phyloP scores from a whole-genome alignment of 768 basidiomycete genomes.

The Boletus tomentosulus region DNA sequence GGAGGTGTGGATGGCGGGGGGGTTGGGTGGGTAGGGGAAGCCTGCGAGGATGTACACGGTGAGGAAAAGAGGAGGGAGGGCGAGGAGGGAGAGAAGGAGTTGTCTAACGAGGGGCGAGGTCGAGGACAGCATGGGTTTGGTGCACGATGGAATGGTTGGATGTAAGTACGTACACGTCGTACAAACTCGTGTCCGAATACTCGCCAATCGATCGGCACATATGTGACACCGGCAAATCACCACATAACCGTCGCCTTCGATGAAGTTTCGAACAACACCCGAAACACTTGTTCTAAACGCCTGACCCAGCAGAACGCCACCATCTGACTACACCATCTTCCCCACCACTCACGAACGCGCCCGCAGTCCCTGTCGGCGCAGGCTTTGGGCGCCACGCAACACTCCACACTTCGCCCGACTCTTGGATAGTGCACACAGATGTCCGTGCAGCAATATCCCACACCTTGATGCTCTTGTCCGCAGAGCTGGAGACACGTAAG shows the following conservation, averaged over 20 bases:
- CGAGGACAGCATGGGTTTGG: conserved; percentile 9
- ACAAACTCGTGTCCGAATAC: conserved; percentile 1
- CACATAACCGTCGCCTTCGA: not conserved
- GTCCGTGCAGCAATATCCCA: conserved; percentile 79
- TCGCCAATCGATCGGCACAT: not conserved
- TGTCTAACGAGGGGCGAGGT: conserved; percentile 10
- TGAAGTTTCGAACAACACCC: not conserved
- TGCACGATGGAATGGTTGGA: not conserved
- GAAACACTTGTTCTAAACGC: conserved; percentile 11
- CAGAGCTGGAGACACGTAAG: conserved; percentile 47
- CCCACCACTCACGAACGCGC: conserved; percentile 67
- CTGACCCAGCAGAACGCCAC: conserved; percentile 70
- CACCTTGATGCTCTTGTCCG: conserved; percentile 81
- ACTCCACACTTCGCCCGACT: conserved; percentile 79
- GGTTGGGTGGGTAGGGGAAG: conserved; percentile 58
- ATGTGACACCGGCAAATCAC: not conserved
- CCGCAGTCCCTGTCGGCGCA: conserved; percentile 49
- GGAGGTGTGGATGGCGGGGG: conserved; percentile 50
- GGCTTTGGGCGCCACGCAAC: conserved; percentile 75
- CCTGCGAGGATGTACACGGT: conserved; percentile 58
- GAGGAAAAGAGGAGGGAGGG: conserved; percentile 58
- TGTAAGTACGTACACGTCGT: not conserved
- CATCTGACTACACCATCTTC: conserved; percentile 72
- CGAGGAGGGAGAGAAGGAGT: conserved; percentile 42
- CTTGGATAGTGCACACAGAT: conserved; percentile 73